These are phyloP conservation scores for Psidium guajava DNA, from an alignment of 345 rosid genomes.

Conservation along the genomic window DNA sequence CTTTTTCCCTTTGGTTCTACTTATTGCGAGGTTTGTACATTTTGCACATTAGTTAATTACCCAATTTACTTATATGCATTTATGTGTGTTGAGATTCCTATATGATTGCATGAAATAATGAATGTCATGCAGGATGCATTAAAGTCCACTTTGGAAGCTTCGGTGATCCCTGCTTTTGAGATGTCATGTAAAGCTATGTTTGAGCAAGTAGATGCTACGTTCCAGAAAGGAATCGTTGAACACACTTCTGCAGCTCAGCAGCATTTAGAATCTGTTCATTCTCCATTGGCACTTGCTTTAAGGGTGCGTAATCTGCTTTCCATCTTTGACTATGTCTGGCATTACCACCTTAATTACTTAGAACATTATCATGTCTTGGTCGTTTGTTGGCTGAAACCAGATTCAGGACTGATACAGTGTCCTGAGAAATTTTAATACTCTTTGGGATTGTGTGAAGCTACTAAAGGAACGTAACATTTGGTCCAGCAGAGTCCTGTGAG, in stretches of 20 bases:
- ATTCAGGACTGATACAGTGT: background rate
- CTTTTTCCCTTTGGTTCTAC: background rate
- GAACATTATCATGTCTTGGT: background rate
- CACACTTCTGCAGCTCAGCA: constrained; percentile 71
- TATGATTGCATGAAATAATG: background rate
- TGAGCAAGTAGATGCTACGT: constrained; percentile 76
- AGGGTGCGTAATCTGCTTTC: constrained; percentile 31
- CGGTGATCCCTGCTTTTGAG: constrained; percentile 84
- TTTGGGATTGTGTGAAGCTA: background rate
- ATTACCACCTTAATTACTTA: background rate
- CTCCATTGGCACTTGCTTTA: constrained; percentile 60
- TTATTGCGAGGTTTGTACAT: background rate
- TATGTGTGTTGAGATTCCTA: background rate
- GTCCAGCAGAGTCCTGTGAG: background rate
- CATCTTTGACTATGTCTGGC: background rate
- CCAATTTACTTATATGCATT: background rate
- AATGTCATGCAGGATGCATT: constrained; percentile 46
- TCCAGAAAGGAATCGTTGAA: constrained; percentile 70
- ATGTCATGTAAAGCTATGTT: constrained; percentile 84
- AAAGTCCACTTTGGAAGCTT: constrained; percentile 60
- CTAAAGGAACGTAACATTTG: background rate
- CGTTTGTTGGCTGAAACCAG: background rate
- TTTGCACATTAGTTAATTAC: background rate
- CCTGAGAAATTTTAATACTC: background rate
- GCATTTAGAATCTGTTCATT: constrained; percentile 56